These are phyloP conservation scores for Prunus mira DNA, from an alignment of 306 rosid species.

Conservation along the genomic window DNA sequence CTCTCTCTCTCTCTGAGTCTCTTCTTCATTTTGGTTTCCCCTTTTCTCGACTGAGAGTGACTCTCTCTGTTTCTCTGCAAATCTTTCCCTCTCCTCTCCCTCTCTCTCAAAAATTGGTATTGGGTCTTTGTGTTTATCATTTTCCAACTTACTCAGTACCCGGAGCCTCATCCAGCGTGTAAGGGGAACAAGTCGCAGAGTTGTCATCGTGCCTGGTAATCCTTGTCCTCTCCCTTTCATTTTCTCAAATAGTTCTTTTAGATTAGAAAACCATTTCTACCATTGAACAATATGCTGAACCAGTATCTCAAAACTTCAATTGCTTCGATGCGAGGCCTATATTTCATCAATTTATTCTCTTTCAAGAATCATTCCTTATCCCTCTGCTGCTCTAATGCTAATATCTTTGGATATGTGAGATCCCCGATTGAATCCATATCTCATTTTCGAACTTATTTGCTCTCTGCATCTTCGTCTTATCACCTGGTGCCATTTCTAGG, in stretches of 20 bases:
- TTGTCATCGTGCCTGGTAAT: neutral
- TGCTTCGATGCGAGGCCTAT: neutral
- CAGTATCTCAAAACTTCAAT: neutral
- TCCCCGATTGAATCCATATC: conserved; percentile 17
- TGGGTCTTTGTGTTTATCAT: neutral
- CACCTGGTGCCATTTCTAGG: neutral
- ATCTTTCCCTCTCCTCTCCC: neutral
- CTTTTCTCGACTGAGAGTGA: neutral
- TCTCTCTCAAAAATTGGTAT: neutral
- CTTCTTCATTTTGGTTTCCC: too few relatives aligned
- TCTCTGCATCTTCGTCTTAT: conserved; percentile 15
- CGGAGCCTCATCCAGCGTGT: neutral
- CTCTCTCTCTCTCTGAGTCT: neutral
- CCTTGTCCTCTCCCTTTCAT: neutral
- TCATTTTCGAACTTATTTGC: conserved; percentile 19
- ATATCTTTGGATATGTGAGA: conserved; percentile 13
- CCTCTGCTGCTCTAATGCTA: conserved; percentile 10
- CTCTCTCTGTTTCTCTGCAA: neutral
- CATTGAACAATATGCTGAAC: neutral
- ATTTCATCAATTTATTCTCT: conserved; percentile 16
- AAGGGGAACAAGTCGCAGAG: neutral
- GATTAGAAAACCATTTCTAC: neutral
- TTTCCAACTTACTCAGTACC: neutral
- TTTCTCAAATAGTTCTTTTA: neutral
- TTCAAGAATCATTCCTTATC: conserved; percentile 22